Evolutionary conservation across 2,329 filamentous ascomycete species (phyloP).

Genomic region (Ophiostoma sp.): DNA sequence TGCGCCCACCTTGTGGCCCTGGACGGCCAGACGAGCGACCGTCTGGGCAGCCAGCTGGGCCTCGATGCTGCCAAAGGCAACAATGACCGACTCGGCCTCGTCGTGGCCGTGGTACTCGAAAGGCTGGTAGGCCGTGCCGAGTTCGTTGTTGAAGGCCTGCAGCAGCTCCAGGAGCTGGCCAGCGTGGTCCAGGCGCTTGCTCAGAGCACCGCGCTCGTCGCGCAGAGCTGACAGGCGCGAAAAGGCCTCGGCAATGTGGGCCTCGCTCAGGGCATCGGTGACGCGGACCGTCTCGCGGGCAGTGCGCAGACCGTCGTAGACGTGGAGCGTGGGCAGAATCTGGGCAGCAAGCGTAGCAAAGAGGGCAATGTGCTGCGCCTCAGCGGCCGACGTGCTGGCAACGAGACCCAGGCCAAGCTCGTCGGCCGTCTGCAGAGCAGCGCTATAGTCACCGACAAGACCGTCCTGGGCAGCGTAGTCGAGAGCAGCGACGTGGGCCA

Average conservation of each 20-base stretch:
- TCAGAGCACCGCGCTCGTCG: constrained; percentile 43
- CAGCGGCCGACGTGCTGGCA: constrained; percentile 80
- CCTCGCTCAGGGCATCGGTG: constrained; percentile 67
- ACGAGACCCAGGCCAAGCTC: constrained; percentile 87
- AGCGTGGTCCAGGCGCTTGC: constrained; percentile 70
- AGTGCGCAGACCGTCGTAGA: constrained; percentile 74
- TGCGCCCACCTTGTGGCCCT: constrained; percentile 78
- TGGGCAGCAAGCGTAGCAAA: constrained; percentile 71
- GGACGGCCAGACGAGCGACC: constrained; percentile 67
- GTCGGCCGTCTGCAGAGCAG: constrained; percentile 77
- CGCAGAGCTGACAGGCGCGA: constrained; percentile 49
- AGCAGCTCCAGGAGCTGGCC: constrained; percentile 70
- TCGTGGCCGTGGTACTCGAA: constrained; percentile 93
- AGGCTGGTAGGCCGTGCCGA: constrained; percentile 87
- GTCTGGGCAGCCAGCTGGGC: constrained; percentile 83
- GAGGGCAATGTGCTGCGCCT: constrained; percentile 87
- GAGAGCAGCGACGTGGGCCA: constrained; percentile 86
- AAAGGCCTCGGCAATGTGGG: constrained; percentile 65
- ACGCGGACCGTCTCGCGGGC: constrained; percentile 71
- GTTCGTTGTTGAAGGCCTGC: constrained; percentile 78
- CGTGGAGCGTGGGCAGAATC: constrained; percentile 73
- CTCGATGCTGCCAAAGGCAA: constrained; percentile 91
- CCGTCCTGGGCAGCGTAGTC: constrained; percentile 73
- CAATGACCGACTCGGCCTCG: constrained; percentile 76
- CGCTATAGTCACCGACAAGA: constrained; percentile 83